Evolutionary conservation across 202 grass and related monocot species (phyloP), one percentile per base, ranked within the genome.

Genomic region (Cymbopogon flexuosus): DNA sequence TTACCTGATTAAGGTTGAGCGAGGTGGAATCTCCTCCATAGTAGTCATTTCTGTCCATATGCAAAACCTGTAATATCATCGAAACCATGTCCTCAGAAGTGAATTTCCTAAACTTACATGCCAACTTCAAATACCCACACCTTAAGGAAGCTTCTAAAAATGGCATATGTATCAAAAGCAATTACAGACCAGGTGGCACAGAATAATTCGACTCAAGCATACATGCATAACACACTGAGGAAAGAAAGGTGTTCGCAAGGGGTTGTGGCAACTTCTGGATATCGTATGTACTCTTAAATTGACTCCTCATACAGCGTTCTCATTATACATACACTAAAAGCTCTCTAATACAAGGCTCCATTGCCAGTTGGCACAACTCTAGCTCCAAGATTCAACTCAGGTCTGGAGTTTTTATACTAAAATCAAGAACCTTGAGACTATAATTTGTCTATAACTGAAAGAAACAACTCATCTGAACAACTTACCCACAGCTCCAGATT

Each of bases 31-130:
- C 92, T 67, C 92, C 92, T 64, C 89, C 92, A 62, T 89, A 94
- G 63, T 94, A 91, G 68, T 94, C 80, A 79, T 91, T 94, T 77
- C 86, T 88, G 76, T 94, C 92, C 92, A 94, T 94, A 62, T 94
- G 92, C 77, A 94, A 83, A 15, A 91, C 89, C 89, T 94, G 65
- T 14, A 66, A 79, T 51, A 78, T 77, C 66, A 85, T 72, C 18
- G 24, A 41, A 85, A 45, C 22, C 10, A 65, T 3, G n/a, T 73
- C 52, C 66, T 66, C 33, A 58, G 37, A 58, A 18, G 58, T 87
- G 43, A 66, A 49, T 67, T 47, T 72, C 10, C n/a, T 47, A 45
- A 0, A 68, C 4, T 54, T 36, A 68, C 13, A 45, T 70, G 15
- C 59, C 31, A 0, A 59, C 35, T 59, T 69, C 3, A 41, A 70